A percentile compares a stretch with the other conserved stretches of the same genome.
These are phyloP conservation scores for Scheffersomyces titani DNA, from an alignment of 1,139 yeast species.

Conservation along the genomic window DNA sequence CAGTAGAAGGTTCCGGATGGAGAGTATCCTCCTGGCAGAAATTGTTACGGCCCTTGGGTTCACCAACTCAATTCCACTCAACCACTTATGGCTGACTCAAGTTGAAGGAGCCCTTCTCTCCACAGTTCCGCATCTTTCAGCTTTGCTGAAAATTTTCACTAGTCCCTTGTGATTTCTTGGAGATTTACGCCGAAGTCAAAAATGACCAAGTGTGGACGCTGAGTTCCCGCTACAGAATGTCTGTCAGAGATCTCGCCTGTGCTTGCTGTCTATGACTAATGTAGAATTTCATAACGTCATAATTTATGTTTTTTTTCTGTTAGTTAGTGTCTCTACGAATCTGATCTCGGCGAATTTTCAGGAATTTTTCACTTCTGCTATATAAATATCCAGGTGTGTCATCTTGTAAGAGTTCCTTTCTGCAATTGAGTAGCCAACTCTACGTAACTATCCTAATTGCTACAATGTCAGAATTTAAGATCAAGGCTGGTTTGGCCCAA, in stretches of 20 bases:
- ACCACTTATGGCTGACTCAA: background rate
- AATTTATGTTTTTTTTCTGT: too few species aligned
- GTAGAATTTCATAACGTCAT: background rate
- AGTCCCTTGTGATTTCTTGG: background rate
- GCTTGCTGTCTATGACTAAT: background rate
- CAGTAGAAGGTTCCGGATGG: background rate
- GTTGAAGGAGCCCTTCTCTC: background rate
- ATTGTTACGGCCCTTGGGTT: background rate
- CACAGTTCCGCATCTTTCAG: background rate
- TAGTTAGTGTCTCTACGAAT: background rate
- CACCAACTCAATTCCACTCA: background rate
- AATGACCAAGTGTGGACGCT: background rate
- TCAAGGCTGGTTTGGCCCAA: constrained; percentile 83
- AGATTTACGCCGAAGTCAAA: background rate
- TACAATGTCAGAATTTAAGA: constrained; percentile 54
- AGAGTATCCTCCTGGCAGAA: background rate
- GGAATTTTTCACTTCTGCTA: background rate
- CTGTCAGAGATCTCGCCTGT: background rate
- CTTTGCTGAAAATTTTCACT: background rate
- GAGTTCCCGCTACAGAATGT: background rate
- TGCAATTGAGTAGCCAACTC: background rate
- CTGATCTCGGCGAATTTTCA: background rate
- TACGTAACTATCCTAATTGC: background rate
- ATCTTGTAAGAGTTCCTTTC: too few species aligned
- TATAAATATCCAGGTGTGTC: too few species aligned